Evolutionary conservation across 768 basidiomycete genomes (phyloP), one percentile per base, ranked within the genome.

Genomic region (Boletus pseudo-olivaceus): DNA sequence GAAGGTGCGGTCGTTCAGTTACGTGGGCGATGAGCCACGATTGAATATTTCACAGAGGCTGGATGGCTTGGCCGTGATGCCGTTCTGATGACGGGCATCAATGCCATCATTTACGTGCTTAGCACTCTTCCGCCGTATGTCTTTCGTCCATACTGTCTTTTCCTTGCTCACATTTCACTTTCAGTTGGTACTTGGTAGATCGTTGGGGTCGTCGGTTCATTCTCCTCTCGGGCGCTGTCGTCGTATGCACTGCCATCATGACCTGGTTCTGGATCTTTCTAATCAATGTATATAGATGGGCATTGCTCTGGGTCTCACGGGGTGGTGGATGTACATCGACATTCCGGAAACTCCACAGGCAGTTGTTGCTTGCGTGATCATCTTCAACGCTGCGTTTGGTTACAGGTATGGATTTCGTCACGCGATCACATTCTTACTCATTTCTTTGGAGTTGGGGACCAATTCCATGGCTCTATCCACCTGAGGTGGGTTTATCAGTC

Each of bases 31-130:
- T 23, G 29, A 41, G 26, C 30, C 32, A 34, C 10, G 30, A 35
- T 48, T 66, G 53, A 65, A 45, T 37, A 46, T 53, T 55, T 32
- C 39, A 32, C 67, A 94, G 92, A 87, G 78, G 95, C 95, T 49
- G 95, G 95, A 53, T 98, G 94, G 93, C 79, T 94, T 49, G 95
- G 95, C 14, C 81, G 95, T 38, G 84, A 95, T 64, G 95, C 95
- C 12, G 82, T 98, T 56, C 77, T 98, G 26, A 98, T 98, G 95
- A 92, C 94, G 12, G 95, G 94, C 2, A 89, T 97, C 65, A 98
- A 97, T 63, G 83, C 88, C 7, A 76, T 90, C 50, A 86, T 93
- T 56, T 93, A 93, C 59, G 64, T 91, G 23, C 72, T 88, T 12
- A 87, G 85, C 64, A 90, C 92, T 5, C 71, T 95, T 38, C 91